Base-by-base conservation (phyloP, 805 yeast genomes). In the Ogataea chonburiensis region DNA sequence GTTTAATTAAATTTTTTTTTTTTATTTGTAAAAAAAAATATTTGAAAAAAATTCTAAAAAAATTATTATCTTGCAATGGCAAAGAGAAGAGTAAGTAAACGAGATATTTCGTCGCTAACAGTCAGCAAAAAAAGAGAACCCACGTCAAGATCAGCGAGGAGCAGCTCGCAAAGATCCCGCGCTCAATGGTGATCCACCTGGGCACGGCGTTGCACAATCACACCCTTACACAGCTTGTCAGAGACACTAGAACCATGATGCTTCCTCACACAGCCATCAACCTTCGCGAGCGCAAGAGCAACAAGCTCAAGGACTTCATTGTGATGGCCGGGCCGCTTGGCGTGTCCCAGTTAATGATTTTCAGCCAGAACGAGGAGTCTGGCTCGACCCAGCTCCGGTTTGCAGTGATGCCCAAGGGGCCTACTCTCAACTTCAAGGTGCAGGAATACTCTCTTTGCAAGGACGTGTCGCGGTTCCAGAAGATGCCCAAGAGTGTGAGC, bases 271-370 rank as follows among this genome's bases (percentile, higher is more conserved):
- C 98, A 3, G 97, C 98, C 9, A 79, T 87, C 52, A 84, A 79
- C 48, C 71, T 93, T 41, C 73, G 81, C 46, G 98, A 93, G 63
- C 71, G 98, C 33, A 86, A 86, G 57, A 70, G 86, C 24, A 93
- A 93, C 62, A 85, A 80, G 56, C 69, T 93, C 48, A 86, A 84
- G 60, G 98, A 91, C 64, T 93, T 84, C 52, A 75, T 89, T n/a
- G 95, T 87, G n/a, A 89, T 93, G 96, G 86, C 96, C 24, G 98
- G 98, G 5, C 98, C 98, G 10, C 68, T 93, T 28, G 95, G 95
- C 17, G 96, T 93, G 15, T 73, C 91, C 5, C 96, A 91, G 63
- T 63, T 93, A 55, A 77, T 93, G 64, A 68, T 91, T 14, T 89
- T 93, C 67, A 81, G 87, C 44, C 96, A 88, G 58, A 75, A 85